Evolutionary conservation across 2,329 filamentous ascomycete species (phyloP).

Genomic region (Hymenoscyphus salicellus): DNA sequence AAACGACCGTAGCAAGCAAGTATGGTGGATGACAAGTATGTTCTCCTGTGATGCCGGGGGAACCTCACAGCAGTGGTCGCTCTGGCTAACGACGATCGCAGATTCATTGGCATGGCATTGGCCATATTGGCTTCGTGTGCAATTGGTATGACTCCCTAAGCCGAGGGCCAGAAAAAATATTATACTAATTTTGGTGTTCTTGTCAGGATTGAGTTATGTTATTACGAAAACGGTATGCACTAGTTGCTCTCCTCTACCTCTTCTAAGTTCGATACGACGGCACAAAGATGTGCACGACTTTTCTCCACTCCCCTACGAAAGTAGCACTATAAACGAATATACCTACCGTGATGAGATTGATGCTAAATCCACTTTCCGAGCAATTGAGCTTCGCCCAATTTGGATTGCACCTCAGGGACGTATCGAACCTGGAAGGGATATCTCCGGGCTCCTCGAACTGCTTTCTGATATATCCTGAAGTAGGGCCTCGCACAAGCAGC

Average conservation of each 20-base stretch:
- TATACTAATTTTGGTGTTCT: background rate
- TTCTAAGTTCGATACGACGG: background rate
- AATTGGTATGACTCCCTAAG: slow-evolving; percentile 50
- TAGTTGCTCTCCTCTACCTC: background rate
- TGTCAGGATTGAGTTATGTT: slow-evolving; percentile 72
- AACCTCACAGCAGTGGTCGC: background rate
- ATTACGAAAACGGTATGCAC: slow-evolving; percentile 82
- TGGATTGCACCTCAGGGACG: background rate
- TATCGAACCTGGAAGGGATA: slow-evolving; percentile 26
- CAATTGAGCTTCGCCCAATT: no score
- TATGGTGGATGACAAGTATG: background rate
- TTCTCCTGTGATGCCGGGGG: background rate
- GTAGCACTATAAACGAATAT: no score
- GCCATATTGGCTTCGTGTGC: slow-evolving; percentile 72
- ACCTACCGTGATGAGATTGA: no score
- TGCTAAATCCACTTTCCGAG: no score
- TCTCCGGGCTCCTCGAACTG: slow-evolving; percentile 45
- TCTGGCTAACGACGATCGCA: background rate
- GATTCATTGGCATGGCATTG: slow-evolving; percentile 70
- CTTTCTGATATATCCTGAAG: slow-evolving; percentile 36
- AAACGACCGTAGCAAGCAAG: background rate
- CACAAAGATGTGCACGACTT: no score
- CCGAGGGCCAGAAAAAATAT: background rate
- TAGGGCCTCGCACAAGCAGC: slow-evolving; percentile 83
- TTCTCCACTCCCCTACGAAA: no score